phyloP scores from a whole-genome alignment of 306 rosid species.

The Castanospermum australe region DNA sequence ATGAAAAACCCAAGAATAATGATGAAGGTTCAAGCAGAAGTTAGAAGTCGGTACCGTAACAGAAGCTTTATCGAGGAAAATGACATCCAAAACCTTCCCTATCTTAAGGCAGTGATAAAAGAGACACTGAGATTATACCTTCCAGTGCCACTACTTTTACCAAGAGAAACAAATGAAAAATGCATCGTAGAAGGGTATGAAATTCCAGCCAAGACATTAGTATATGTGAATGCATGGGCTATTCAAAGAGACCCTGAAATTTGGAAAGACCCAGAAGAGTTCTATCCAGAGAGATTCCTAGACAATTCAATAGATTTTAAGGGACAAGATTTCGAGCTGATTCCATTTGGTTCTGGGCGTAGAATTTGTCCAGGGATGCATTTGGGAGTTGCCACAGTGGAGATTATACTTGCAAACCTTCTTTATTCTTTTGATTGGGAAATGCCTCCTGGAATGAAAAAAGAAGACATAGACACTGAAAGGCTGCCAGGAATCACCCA shows the following conservation, averaged over 20 bases:
- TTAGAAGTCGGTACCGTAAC: not conserved
- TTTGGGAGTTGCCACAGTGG: not conserved
- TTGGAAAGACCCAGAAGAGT: conserved; percentile 16
- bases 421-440: conserved; percentile 19
- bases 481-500: not conserved
- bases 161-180: not conserved
- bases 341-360: conserved; percentile 25
- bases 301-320: not conserved
- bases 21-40: conserved; percentile 24
- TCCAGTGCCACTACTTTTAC: not conserved
- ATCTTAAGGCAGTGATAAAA: conserved; percentile 23
- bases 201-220: not conserved
- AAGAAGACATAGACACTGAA: not conserved
- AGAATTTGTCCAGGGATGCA: conserved; percentile 5
- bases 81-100: not conserved
- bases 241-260: conserved; percentile 3
- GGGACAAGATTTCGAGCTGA: conserved; percentile 5
- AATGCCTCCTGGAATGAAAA: not conserved
- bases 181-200: not conserved
- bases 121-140: conserved; percentile 11
- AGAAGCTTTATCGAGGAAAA: not conserved
- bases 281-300: conserved; percentile 1
- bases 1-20: not conserved
- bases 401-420: not conserved
- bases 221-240: conserved; percentile 18